Conservation (phyloP, 1,284 basidiomycete species). For the Jaminaea rosea region DNA sequence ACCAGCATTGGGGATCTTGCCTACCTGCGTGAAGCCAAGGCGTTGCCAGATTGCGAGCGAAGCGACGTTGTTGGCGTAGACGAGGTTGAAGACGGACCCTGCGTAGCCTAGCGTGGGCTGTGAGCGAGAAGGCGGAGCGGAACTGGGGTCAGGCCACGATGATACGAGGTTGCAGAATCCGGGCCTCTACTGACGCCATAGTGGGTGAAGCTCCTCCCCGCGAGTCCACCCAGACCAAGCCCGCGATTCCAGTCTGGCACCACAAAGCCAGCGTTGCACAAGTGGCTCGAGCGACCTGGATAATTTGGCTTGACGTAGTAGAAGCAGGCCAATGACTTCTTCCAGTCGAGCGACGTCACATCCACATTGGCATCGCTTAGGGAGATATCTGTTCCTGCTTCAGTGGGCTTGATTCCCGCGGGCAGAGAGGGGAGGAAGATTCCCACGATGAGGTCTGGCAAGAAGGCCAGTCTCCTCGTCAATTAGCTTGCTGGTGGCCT, state of each 20-base stretch:
- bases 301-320: conserved; percentile 52
- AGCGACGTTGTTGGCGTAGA: conserved; percentile 71
- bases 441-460: conserved; percentile 12
- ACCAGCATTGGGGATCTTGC: conserved; percentile 75
- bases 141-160: background rate
- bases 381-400: background rate
- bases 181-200: conserved; percentile 57
- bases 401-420: background rate
- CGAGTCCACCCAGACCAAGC: conserved; percentile 61
- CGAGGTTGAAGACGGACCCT: conserved; percentile 85
- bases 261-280: conserved; percentile 83
- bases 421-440: conserved; percentile 12
- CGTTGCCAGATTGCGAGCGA: conserved; percentile 74
- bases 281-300: conserved; percentile 75
- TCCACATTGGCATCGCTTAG: background rate
- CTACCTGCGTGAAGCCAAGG: conserved; percentile 71
- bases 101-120: conserved; percentile 56
- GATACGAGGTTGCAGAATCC: conserved; percentile 49
- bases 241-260: conserved; percentile 63
- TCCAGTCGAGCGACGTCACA: background rate
- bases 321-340: conserved; percentile 43
- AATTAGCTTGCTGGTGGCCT: too few relatives aligned
- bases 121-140: background rate
- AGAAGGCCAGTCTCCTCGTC: background rate
- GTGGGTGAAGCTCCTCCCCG: conserved; percentile 71